A percentile compares a stretch with the other conserved stretches of the same genome.
Evolutionary conservation across 2,329 filamentous ascomycete species (phyloP).

Genomic region (Escovopsis sp.): DNA sequence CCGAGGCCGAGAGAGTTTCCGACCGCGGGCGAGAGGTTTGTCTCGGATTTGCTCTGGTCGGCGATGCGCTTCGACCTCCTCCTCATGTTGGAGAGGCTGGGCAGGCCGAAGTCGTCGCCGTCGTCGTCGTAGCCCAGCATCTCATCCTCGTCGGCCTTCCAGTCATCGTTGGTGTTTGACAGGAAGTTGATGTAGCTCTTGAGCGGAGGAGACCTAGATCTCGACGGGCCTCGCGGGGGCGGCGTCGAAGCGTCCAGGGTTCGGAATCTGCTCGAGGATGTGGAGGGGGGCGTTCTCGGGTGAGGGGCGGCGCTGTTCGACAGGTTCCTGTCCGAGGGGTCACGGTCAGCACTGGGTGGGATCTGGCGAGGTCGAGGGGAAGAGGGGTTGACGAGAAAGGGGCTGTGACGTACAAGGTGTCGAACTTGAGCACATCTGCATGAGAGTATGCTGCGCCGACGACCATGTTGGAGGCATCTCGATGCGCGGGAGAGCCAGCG

Average conservation of each 20-base stretch:
- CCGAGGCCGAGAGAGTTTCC: constrained; percentile 24
- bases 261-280: constrained; percentile 34
- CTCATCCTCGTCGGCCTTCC: constrained; percentile 63
- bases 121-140: constrained; percentile 70
- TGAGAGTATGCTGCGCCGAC: constrained; percentile 95
- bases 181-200: constrained; percentile 70
- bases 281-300: constrained; percentile 63
- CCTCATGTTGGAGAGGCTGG: constrained; percentile 84
- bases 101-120: constrained; percentile 89
- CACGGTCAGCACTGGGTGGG: constrained; percentile 1
- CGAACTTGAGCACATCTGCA: constrained; percentile 83
- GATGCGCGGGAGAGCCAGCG: constrained; percentile 22
- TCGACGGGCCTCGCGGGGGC: constrained; percentile 36
- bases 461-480: constrained; percentile 52
- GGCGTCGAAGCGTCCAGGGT: constrained; percentile 37
- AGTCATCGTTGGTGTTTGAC: constrained; percentile 69
- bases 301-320: constrained; percentile 47
- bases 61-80: constrained; percentile 47
- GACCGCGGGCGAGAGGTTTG: constrained; percentile 17
- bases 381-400: not conserved
- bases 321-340: constrained; percentile 33
- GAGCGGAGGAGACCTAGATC: constrained; percentile 47
- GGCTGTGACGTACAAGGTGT: constrained; percentile 47
- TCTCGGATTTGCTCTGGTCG: constrained; percentile 21
- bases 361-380: not conserved